These are phyloP conservation scores for Trypanosoma caninum DNA, from an alignment of 208 protist genomes.

Conservation along the genomic window DNA sequence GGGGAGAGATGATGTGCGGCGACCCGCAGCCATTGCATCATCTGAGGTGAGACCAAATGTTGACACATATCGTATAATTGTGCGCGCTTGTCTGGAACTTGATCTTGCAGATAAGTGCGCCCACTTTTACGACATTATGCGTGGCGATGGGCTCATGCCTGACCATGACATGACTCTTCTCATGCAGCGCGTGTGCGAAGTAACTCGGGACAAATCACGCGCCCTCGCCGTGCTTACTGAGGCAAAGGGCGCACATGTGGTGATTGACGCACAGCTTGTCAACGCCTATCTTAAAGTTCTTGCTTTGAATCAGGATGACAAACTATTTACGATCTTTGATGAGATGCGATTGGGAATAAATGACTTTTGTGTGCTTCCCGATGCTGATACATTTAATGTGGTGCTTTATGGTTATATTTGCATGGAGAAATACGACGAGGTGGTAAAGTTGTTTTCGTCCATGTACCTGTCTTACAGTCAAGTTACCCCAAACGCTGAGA, in stretches of 20 bases:
- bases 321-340: conserved; percentile 44
- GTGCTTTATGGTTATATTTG: conserved; percentile 45
- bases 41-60: conserved; percentile 55
- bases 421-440: conserved; percentile 21
- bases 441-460: conserved; percentile 21
- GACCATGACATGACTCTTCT: conserved; percentile 45
- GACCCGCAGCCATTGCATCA: conserved; percentile 50
- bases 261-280: conserved; percentile 57
- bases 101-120: conserved; percentile 36
- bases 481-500: conserved; percentile 54
- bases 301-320: conserved; percentile 42
- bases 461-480: conserved; percentile 35
- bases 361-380: conserved; percentile 44
- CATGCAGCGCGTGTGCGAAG: conserved; percentile 52
- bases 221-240: conserved; percentile 58
- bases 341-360: conserved; percentile 73
- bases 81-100: conserved; percentile 45
- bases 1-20: conserved; percentile 37
- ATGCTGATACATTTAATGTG: conserved; percentile 77
- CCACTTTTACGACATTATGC: conserved; percentile 46
- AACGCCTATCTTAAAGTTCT: conserved; percentile 80
- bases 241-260: conserved; percentile 26
- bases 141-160: conserved; percentile 23
- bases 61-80: conserved; percentile 72
- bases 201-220: conserved; percentile 32